phyloP scores from a whole-genome alignment of 495 filamentous ascomycete genomes.

The Copromyces sp. region DNA sequence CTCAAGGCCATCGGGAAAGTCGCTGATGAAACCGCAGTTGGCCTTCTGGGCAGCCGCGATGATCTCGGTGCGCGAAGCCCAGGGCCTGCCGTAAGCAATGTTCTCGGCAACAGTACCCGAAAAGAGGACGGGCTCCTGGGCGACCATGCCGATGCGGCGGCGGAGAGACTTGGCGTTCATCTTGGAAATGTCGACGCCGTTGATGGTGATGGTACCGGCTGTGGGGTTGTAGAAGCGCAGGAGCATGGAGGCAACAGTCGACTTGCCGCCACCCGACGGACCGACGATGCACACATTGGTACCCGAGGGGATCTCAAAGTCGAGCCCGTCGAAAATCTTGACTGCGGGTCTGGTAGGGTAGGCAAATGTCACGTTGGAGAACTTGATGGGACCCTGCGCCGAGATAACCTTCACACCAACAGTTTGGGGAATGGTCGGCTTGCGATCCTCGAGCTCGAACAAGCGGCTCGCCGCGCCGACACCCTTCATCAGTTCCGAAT shows the following conservation, averaged over 20 bases:
- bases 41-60: conserved; percentile 79
- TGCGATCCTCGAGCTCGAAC: conserved; percentile 91
- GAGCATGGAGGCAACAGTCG: conserved; percentile 79
- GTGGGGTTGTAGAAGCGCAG: conserved; percentile 86
- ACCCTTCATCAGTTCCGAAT: conserved; percentile 97
- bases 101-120: conserved; percentile 95
- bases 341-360: conserved; percentile 90
- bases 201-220: conserved; percentile 66
- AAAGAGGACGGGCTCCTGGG: conserved; percentile 93
- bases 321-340: conserved; percentile 75
- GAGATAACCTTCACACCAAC: conserved; percentile 65
- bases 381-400: conserved; percentile 77
- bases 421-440: conserved; percentile 77
- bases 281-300: conserved; percentile 95
- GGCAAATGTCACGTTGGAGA: conserved; percentile 73
- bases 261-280: conserved; percentile 89
- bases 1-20: conserved; percentile 93
- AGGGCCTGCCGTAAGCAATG: conserved; percentile 83
- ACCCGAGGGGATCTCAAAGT: conserved; percentile 85
- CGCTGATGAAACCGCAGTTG: conserved; percentile 94
- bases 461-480: conserved; percentile 90
- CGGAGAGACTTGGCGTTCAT: conserved; percentile 96
- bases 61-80: conserved; percentile 70
- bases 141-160: conserved; percentile 85
- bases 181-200: conserved; percentile 68